Evolutionary conservation across 2,329 filamentous ascomycete genomes (phyloP).

Genomic region (Triangularia setosa): DNA sequence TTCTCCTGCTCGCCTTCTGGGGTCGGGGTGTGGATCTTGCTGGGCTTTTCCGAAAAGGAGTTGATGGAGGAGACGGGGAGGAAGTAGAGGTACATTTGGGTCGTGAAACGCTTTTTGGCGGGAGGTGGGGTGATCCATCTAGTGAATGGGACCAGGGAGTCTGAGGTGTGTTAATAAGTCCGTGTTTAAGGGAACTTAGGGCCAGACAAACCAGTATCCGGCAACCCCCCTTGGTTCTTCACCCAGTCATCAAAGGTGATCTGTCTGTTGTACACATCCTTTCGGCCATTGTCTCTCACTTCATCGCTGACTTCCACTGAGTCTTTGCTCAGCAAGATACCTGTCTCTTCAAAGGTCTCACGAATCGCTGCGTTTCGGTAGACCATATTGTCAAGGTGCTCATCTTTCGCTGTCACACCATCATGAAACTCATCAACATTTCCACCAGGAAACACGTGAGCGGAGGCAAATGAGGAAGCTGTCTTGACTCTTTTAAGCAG

Average conservation of each 20-base stretch:
- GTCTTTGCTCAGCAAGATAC: slow-evolving; percentile 62
- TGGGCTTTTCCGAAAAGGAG: slow-evolving; percentile 39
- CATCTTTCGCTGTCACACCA: neutral
- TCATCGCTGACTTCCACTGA: slow-evolving; percentile 58
- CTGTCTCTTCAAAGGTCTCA: slow-evolving; percentile 94
- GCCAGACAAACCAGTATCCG: slow-evolving; percentile 62
- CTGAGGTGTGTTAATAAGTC: slow-evolving; percentile 34
- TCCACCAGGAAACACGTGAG: slow-evolving; percentile 93
- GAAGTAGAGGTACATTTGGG: slow-evolving; percentile 96
- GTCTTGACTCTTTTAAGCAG: slow-evolving; percentile 81
- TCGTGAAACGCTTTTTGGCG: slow-evolving; percentile 75
- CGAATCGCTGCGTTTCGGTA: slow-evolving; percentile 83
- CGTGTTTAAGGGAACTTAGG: neutral
- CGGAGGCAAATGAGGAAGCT: slow-evolving; percentile 80
- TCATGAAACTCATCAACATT: slow-evolving; percentile 77
- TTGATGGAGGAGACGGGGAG: slow-evolving; percentile 54
- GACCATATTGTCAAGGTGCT: neutral
- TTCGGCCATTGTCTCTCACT: slow-evolving; percentile 62
- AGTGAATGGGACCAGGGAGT: slow-evolving; percentile 74
- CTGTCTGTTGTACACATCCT: slow-evolving; percentile 62
- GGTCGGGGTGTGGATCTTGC: slow-evolving; percentile 55
- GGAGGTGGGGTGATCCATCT: slow-evolving; percentile 82
- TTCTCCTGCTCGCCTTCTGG: slow-evolving; percentile 64
- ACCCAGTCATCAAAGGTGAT: slow-evolving; percentile 66
- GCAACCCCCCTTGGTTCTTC: slow-evolving; percentile 48